These are phyloP conservation scores for Imleria badia DNA, from an alignment of 768 basidiomycete genomes.

Conservation along the genomic window DNA sequence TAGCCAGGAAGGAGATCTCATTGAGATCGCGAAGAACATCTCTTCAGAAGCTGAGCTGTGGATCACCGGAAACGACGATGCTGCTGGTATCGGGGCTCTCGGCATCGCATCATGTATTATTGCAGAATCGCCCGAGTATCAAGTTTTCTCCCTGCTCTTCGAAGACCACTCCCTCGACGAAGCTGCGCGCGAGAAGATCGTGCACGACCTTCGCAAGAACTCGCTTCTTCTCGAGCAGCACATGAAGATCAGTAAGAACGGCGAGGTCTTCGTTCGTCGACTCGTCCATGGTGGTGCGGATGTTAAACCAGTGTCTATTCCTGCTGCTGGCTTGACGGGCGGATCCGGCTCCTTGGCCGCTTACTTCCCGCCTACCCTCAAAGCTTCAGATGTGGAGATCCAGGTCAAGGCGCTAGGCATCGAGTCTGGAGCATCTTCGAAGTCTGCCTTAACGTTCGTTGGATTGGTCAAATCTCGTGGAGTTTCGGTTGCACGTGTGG, in stretches of 20 bases:
- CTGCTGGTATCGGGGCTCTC: constrained; percentile 31
- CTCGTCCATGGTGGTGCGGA: constrained; percentile 28
- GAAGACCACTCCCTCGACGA: constrained; percentile 28
- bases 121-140: constrained; percentile 31
- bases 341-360: constrained; percentile 15
- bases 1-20: constrained; percentile 25
- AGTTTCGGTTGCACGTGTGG: neutral
- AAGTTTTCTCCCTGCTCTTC: constrained; percentile 28
- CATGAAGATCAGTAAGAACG: constrained; percentile 27
- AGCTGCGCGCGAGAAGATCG: constrained; percentile 21
- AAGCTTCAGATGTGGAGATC: constrained; percentile 20
- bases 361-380: constrained; percentile 19
- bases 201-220: constrained; percentile 28
- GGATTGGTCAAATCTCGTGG: constrained; percentile 22
- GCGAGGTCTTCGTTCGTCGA: constrained; percentile 29
- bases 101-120: constrained; percentile 30
- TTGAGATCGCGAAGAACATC: constrained; percentile 27
- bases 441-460: constrained; percentile 18
- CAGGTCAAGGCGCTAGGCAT: constrained; percentile 16
- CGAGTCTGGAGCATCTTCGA: neutral
- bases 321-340: constrained; percentile 13
- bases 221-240: constrained; percentile 28
- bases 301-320: constrained; percentile 14
- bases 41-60: constrained; percentile 28
- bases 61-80: constrained; percentile 31